Base-by-base conservation (phyloP, 2,329 filamentous ascomycete species). In the Phialophora verrucosa region DNA sequence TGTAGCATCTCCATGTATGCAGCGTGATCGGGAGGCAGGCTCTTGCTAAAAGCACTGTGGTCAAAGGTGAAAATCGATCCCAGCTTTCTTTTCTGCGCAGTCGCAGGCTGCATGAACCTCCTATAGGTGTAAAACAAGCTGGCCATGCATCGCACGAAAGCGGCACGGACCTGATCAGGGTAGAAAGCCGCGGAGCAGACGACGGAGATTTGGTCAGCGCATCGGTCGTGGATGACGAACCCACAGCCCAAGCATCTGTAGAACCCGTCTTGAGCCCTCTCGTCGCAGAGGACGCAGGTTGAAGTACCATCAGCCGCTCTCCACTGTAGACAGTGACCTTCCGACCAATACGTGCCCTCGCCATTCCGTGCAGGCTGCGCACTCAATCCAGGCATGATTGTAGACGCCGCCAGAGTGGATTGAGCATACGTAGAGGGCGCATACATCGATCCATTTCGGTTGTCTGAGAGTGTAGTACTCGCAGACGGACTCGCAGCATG, bases 101-200 rank as follows among this genome's bases (percentile, higher is more conserved):
- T 83, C 17, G 88, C 83, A 4, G 87, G 85, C 25, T 83, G 76
- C 67, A 90, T 80, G 73, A 84, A 89, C 71, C 86, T 85, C 63
- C 88, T 85, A 74, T 90, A 90, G 0, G 88, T 90, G 76, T 90
- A 90, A 69, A 90, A 83, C 64, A 90, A 78, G 72, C 87, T 89
- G 35, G 88, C 88, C 72, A 90, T 90, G 76, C 87, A 90, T 73
- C 88, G 82, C 35, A 89, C 87, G 73, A 90, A 90, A 0, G 88
- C 88, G 17, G 88, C 88, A 20, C 87, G 85, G 50, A 90, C 81
- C 75, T 90, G 88, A 69, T 90, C 87, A 7, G 87, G 83, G 67
- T 87, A 83, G 79, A 90, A 90, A 2, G 87, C 87, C 14, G 83
- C 82, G n/a, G 88, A 85, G 74, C 88, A 90, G 14, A 88, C 85